Percentiles rank a stretch among this genome's conserved stretches.
Conservation (phyloP, 441 rosid species). For the Eruca vesicaria region DNA sequence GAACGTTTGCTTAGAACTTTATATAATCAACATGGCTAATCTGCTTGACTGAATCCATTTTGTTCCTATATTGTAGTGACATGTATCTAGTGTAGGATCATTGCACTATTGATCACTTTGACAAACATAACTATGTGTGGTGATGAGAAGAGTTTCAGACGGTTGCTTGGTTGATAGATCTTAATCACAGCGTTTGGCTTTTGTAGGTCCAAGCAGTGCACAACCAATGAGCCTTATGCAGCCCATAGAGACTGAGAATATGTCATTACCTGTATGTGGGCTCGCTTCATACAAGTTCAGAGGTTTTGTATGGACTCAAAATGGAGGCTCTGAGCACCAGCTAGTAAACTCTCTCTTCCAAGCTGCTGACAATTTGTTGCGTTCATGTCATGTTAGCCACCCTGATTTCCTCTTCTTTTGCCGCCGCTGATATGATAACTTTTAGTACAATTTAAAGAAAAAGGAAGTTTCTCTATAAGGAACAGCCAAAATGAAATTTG, state of each 20-base stretch:
- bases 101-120: not conserved
- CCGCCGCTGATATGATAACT: conserved; percentile 35
- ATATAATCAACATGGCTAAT: not conserved
- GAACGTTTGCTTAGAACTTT: not conserved
- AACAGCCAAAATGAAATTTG: not conserved
- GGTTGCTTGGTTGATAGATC: not conserved
- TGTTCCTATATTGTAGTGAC: not conserved
- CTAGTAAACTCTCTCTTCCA: conserved; percentile 48
- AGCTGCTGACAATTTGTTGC: conserved; percentile 57
- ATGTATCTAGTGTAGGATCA: not conserved
- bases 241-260: conserved; percentile 35
- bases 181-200: not conserved
- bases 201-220: conserved; percentile 41
- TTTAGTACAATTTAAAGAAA: not conserved
- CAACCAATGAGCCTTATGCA: conserved; percentile 1
- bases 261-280: conserved; percentile 64
- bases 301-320: conserved; percentile 65
- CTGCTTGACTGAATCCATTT: not conserved
- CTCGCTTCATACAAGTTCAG: conserved; percentile 72
- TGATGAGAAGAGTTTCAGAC: not conserved
- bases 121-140: not conserved
- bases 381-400: conserved; percentile 51
- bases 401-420: conserved; percentile 78
- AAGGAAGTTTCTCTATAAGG: not conserved
- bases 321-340: conserved; percentile 37